Conservation (phyloP, 192 early-diverging fungal genomes). For the Podila epigama region DNA sequence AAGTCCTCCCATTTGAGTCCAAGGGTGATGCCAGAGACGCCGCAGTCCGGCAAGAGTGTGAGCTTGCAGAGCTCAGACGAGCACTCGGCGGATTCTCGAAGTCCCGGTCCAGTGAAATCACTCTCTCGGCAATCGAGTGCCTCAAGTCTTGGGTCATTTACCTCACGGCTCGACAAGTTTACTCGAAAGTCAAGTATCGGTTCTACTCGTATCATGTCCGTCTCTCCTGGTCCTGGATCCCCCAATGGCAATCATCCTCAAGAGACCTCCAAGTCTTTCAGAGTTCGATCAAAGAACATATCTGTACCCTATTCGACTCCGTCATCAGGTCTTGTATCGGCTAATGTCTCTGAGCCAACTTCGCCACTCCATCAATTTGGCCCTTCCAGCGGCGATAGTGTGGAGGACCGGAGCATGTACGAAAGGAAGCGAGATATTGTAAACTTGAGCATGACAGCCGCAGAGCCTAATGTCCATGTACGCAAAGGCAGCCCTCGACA, state of each 20-base stretch:
- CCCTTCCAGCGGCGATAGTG: background rate
- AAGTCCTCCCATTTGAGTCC: constrained; percentile 12
- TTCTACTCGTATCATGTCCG: constrained; percentile 17
- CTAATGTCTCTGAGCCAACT: background rate
- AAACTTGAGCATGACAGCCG: constrained; percentile 6
- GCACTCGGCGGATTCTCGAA: constrained; percentile 4
- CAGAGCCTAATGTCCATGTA: background rate
- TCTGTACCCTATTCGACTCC: background rate
- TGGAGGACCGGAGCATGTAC: background rate
- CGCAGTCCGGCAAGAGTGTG: constrained; percentile 22
- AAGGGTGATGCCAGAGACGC: background rate
- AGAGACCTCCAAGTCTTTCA: background rate
- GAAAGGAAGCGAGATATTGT: background rate
- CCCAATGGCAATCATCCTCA: background rate
- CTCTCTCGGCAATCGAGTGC: constrained; percentile 29
- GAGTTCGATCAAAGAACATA: background rate
- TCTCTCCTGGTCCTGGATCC: constrained; percentile 24
- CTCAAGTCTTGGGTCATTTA: constrained; percentile 35
- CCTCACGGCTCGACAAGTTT: background rate
- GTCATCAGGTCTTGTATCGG: too few relatives aligned
- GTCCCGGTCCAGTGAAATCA: background rate
- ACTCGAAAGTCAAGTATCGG: constrained; percentile 28
- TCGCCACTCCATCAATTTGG: constrained; percentile 5
- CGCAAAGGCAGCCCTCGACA: constrained; percentile 5
- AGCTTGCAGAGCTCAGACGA: constrained; percentile 20